Percentiles rank a stretch among this genome's conserved stretches.
These are phyloP conservation scores for Vitis hybrid DNA, from an alignment of 177 flowering plant genomes.

Conservation along the genomic window DNA sequence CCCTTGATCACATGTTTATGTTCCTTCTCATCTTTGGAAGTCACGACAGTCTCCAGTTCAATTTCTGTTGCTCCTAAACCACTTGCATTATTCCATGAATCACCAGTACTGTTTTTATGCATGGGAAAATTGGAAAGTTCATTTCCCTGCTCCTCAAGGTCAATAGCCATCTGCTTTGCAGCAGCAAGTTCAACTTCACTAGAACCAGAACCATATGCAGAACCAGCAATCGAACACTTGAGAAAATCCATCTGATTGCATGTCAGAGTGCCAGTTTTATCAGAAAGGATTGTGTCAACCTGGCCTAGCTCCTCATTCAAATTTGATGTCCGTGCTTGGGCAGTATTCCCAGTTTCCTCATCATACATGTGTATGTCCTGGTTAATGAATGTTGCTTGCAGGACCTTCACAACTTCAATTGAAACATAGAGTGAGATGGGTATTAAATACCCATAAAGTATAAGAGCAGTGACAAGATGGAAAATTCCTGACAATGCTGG, in stretches of 20 bases:
- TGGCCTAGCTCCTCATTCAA: conserved; percentile 96
- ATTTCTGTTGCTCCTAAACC: conserved; percentile 43
- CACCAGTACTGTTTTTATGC: conserved; percentile 11
- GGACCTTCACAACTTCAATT: conserved; percentile 88
- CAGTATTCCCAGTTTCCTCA: conserved; percentile 77
- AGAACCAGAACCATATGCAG: conserved; percentile 68
- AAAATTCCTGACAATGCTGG: conserved; percentile 54
- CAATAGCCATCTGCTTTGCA: conserved; percentile 73
- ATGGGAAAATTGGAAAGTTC: conserved; percentile 29
- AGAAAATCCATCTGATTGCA: conserved; percentile 97
- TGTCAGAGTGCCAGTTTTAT: conserved; percentile 94
- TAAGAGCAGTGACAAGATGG: conserved; percentile 88
- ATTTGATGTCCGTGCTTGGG: conserved; percentile 90
- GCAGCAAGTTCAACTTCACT: conserved; percentile 95
- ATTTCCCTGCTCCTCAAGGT: conserved; percentile 38
- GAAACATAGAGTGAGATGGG: conserved; percentile 96
- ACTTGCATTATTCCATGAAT: conserved; percentile 20
- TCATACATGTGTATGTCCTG: conserved; percentile 83
- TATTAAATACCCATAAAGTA: conserved; percentile 84
- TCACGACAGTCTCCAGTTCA: conserved; percentile 55
- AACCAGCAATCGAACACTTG: conserved; percentile 92
- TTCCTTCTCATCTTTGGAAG: conserved; percentile 37
- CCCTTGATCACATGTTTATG: conserved; percentile 54
- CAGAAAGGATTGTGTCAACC: conserved; percentile 93
- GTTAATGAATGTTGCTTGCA: conserved; percentile 85